phyloP scores from a whole-genome alignment of 306 rosid species.

The Pyrus pyrifolia region DNA sequence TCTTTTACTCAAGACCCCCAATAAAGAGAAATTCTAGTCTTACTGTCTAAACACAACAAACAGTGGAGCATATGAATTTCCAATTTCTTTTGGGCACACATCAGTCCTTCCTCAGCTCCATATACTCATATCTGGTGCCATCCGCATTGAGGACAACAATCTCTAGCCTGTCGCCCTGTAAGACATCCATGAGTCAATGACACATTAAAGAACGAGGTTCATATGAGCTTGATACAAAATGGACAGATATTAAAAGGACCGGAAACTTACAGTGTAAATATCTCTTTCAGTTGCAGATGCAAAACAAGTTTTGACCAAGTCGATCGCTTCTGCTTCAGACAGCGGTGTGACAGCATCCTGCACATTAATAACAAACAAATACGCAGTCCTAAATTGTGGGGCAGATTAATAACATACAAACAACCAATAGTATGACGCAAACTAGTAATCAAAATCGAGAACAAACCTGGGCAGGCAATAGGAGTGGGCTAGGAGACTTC shows the following conservation, averaged over 20 bases:
- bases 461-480: conserved; percentile 69
- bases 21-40: not conserved
- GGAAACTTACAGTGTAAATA: conserved; percentile 76
- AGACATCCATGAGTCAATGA: conserved; percentile 14
- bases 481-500: conserved; percentile 89
- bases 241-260: not conserved
- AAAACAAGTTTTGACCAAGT: conserved; percentile 81
- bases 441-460: conserved; percentile 6
- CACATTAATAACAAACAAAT: not conserved
- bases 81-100: not conserved
- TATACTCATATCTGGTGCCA: conserved; percentile 54
- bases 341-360: conserved; percentile 95
- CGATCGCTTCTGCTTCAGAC: conserved; percentile 79
- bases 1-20: not conserved
- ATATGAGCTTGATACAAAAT: not conserved
- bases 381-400: not conserved
- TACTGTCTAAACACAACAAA: not conserved
- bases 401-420: not conserved
- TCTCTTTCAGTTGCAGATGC: conserved; percentile 96
- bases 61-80: not conserved
- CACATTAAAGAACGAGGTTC: not conserved
- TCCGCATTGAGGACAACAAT: conserved; percentile 55
- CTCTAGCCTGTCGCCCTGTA: conserved; percentile 82
- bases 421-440: not conserved
- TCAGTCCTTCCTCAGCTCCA: conserved; percentile 81